Base-by-base conservation (phyloP, 768 basidiomycete species). In the Pseudohyphozyma bogoriensis region DNA sequence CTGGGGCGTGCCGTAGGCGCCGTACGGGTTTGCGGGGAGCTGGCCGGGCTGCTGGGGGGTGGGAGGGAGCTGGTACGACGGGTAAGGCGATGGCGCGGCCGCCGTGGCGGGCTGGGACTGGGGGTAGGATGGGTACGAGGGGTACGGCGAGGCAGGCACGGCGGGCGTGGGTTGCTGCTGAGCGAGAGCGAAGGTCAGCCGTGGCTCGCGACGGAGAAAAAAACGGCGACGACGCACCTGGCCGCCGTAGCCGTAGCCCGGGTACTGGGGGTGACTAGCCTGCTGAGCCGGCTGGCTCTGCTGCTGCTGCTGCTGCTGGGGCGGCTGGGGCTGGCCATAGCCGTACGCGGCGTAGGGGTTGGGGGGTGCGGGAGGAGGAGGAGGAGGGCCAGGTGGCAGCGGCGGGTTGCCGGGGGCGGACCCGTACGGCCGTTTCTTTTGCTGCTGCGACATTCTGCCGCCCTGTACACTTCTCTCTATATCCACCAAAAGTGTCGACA, bases 301-400 rank as follows among this genome's bases (percentile, higher is more conserved):
- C 37, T 6, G 26, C 49, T 15, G 53, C 26, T 42, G 49, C 51
- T n/a, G n/a, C n/a, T n/a, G n/a, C 22, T 12, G 51, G 20, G 13
- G 53, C 39, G 18, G 49, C 22, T 39, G 54, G 13, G 45, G 36
- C 13, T 46, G 39, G 3, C 87, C 87, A 72, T 93, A 92, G 35
- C 89, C 89, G 70, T 92, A 92, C 71, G 90, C 90, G 1, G 88
- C 87, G 71, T 91, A 92, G 26, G 91, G 75, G 29, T 71, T 70
- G 16, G 28, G 53, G 18, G 28, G 26, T 11, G 31, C 50, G 12
- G 51, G 52, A 10, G 46, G 62, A 11, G 57, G 60, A 4, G 55
- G 60, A 7, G 59, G 54, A 5, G 55, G 60, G 10, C 60, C 60
- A 8, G 60, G 60, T 16, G 60, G 60, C 6, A 61, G 50, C 1